These are phyloP conservation scores for Penicillium parvum DNA, from an alignment of 495 filamentous ascomycete species.

Conservation along the genomic window DNA sequence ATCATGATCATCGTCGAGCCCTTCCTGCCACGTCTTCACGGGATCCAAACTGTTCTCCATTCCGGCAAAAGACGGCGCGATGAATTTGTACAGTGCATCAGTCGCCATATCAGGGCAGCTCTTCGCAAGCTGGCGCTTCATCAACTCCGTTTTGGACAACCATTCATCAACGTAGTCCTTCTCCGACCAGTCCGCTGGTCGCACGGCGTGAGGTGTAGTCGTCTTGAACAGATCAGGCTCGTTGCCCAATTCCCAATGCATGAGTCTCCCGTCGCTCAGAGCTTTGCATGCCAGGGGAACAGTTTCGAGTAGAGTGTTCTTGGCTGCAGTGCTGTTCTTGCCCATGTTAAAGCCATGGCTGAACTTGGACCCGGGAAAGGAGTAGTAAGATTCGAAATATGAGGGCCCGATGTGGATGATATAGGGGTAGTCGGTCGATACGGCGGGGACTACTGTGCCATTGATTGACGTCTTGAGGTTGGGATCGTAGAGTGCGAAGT, in stretches of 20 bases:
- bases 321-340: conserved; percentile 48
- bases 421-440: conserved; percentile 57
- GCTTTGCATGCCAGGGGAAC: conserved; percentile 59
- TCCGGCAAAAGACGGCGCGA: conserved; percentile 60
- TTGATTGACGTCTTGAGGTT: conserved; percentile 48
- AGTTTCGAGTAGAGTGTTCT: conserved; percentile 50
- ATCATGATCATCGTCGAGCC: conserved; percentile 44
- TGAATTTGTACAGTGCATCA: conserved; percentile 41
- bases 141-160: conserved; percentile 49
- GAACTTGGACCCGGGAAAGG: conserved; percentile 54
- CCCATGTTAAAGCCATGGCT: conserved; percentile 62
- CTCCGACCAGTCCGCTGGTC: conserved; percentile 54
- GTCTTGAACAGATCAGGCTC: conserved; percentile 62
- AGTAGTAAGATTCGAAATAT: conserved; percentile 62
- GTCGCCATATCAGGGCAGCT: conserved; percentile 49
- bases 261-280: conserved; percentile 44
- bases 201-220: conserved; percentile 47
- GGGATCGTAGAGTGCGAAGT: conserved; percentile 58
- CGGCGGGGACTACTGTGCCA: conserved; percentile 46
- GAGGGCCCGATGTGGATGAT: conserved; percentile 57
- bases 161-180: conserved; percentile 57
- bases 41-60: conserved; percentile 49
- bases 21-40: conserved; percentile 47
- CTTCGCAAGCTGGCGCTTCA: conserved; percentile 45
- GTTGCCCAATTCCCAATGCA: conserved; percentile 62